A percentile compares a stretch with the other conserved stretches of the same genome.
Evolutionary conservation across 345 rosid species (phyloP).

Genomic region (Ceriops decandra): DNA sequence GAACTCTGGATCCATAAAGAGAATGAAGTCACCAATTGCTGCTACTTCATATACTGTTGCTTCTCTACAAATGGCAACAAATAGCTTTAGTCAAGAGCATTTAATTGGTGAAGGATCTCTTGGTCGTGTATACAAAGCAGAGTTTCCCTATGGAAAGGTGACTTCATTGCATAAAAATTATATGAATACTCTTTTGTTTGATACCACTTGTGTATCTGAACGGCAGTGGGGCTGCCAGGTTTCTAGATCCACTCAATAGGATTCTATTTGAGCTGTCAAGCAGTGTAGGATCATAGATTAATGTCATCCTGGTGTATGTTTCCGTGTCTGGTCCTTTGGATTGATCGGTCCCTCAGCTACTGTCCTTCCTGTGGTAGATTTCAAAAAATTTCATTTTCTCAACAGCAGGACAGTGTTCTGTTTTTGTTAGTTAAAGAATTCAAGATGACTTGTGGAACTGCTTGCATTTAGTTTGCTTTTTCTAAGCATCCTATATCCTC

Average conservation of each 20-base stretch:
- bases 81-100: conserved; percentile 91
- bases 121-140: conserved; percentile 96
- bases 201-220: not conserved
- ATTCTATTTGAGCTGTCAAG: not conserved
- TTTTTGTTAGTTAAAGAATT: no score
- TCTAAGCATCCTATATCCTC: no score
- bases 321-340: not conserved
- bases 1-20: conserved; percentile 64
- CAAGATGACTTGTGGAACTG: no score
- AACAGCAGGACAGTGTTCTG: no score
- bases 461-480: no score
- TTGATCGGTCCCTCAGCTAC: no score
- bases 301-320: conserved; percentile 1
- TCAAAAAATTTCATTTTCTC: no score
- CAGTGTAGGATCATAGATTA: not conserved
- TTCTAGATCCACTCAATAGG: not conserved
- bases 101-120: conserved; percentile 95
- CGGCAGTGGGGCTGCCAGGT: not conserved
- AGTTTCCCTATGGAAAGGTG: conserved; percentile 88
- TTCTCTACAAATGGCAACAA: conserved; percentile 81
- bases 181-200: not conserved
- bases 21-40: conserved; percentile 69
- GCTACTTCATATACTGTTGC: conserved; percentile 81
- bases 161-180: not conserved
- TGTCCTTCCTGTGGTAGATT: no score